phyloP scores from a whole-genome alignment of 495 filamentous ascomycete species.

The Tuber brumale region DNA sequence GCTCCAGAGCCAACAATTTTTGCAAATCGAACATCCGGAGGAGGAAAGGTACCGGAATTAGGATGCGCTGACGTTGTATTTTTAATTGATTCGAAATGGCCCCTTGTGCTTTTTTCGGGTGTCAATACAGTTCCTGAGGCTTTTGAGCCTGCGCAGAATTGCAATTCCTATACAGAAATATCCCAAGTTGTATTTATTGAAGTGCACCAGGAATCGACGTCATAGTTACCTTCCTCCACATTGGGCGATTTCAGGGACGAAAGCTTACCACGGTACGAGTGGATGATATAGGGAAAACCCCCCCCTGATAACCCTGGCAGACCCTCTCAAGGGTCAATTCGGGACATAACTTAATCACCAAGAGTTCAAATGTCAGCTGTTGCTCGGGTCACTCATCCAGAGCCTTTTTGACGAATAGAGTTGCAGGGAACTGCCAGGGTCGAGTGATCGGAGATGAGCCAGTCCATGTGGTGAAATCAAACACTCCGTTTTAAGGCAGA shows the following conservation, averaged over 20 bases:
- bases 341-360: neutral
- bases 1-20: conserved; percentile 38
- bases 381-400: neutral
- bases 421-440: neutral
- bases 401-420: neutral
- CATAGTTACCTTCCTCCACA: neutral
- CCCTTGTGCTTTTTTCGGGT: neutral
- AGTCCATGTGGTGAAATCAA: neutral
- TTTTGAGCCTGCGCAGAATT: neutral
- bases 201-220: neutral
- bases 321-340: neutral
- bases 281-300: neutral
- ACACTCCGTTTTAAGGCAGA: neutral
- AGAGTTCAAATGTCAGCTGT: neutral
- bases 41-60: conserved; percentile 36
- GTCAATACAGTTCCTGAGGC: neutral
- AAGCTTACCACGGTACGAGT: neutral
- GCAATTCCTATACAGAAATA: neutral
- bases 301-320: neutral
- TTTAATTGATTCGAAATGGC: neutral
- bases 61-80: conserved; percentile 30
- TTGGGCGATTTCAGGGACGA: neutral
- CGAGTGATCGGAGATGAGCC: conserved; percentile 2
- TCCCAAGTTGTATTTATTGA: neutral
- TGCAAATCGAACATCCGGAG: conserved; percentile 37